Base-by-base conservation (phyloP, 2,329 filamentous ascomycete species). In the Penicillium brasilianum region DNA sequence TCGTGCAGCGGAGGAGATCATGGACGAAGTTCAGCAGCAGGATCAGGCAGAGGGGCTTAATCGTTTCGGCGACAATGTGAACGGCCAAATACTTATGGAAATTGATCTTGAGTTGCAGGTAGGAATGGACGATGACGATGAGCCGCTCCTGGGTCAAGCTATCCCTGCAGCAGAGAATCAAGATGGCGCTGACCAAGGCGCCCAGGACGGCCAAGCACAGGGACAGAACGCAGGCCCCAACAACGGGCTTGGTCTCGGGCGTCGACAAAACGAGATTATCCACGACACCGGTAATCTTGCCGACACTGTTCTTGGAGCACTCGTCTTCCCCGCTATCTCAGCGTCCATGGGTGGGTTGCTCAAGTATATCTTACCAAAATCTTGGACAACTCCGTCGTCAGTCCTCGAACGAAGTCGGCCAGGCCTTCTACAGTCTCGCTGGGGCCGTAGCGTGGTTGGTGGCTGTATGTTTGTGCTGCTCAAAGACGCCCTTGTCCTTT, bases 401-500 rank as follows among this genome's bases (percentile, higher is more conserved):
- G 64, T 70, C 34, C 64, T 75, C 56, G 74, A 78, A 51, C 71
- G 74, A 32, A 74, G 81, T 37, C 81, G 84, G 3, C 85, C 86
- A 0, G 89, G 90, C 0, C 81, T 98, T 28, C 76, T 99, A 34
- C 91, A 95, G 72, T 87, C 90, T 68, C 87, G 89, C 60, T 98
- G 95, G 92, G 95, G 93, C 0, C 84, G 95, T 58, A 97, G 91
- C 71, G 82, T 99, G 2, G 84, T 95, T 1, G 95, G 95, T 1
- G 95, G 95, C 0, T 95, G 92, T 73, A 78, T 96, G 20, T 97
- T 94, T 70, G 88, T 98, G 16, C 88, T 97, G 10, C 76, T 97
- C 55, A 95, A 94, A 75, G 88, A 89, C 74, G 84, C 84, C 7
- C 69, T 89, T 36, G 78, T 87, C 68, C 76, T 89, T 1, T 89